These are phyloP conservation scores for Volvox reticuliferus DNA, from an alignment of 139 green algal species.

Conservation along the genomic window DNA sequence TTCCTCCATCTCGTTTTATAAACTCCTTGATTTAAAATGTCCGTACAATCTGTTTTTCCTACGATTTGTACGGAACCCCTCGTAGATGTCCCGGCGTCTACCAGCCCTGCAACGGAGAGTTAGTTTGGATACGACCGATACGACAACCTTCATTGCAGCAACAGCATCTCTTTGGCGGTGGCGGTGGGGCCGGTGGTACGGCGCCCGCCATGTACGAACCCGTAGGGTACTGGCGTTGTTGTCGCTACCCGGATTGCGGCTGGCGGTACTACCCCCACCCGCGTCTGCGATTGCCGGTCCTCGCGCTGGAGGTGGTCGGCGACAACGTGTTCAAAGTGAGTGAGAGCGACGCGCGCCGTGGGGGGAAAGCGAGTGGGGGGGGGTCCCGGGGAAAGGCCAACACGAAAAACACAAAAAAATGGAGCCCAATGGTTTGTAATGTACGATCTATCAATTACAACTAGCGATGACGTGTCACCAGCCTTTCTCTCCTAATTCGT, in stretches of 20 bases:
- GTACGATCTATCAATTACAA: neutral
- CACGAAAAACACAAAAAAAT: too few relatives aligned
- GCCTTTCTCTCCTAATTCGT: too few relatives aligned
- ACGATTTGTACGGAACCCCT: neutral
- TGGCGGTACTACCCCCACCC: conserved; percentile 68
- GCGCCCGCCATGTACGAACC: neutral
- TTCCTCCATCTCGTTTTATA: too few relatives aligned
- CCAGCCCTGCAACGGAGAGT: conserved; percentile 40
- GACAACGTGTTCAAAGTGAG: conserved; percentile 57
- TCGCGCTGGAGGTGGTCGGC: conserved; percentile 68
- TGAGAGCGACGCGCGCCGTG: too few relatives aligned
- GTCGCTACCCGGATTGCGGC: conserved; percentile 54
- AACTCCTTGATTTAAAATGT: neutral
- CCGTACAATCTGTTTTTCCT: neutral
- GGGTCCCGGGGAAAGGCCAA: too few relatives aligned
- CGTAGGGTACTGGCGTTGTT: conserved; percentile 40
- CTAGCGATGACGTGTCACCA: too few relatives aligned
- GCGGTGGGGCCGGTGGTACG: neutral
- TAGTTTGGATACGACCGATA: neutral
- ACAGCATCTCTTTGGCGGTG: conserved; percentile 9
- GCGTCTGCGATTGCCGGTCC: conserved; percentile 56
- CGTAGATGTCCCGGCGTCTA: conserved; percentile 63
- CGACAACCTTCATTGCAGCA: conserved; percentile 46
- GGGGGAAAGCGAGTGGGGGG: neutral
- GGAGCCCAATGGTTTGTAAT: neutral